Evolutionary conservation across 2,329 filamentous ascomycete genomes (phyloP), one percentile per base, ranked within the genome.

Genomic region (Raffaelea ambrosiae): DNA sequence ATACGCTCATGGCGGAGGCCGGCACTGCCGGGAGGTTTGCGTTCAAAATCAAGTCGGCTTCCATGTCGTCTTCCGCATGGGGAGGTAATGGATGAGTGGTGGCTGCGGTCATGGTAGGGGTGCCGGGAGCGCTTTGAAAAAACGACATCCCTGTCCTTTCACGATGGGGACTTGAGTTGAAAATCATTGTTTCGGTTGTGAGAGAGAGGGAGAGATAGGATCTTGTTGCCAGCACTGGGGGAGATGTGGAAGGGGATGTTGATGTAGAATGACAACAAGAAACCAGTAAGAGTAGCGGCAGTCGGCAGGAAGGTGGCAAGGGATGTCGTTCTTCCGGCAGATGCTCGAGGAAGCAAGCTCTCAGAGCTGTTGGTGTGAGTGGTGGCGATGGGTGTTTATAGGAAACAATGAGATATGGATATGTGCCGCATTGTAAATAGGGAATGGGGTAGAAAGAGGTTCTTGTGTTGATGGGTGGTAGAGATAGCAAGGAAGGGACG

Each of bases 1-100:
- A 70, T 48, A 73, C 67, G 65, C 75, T 79, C 55, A 77, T 67
- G 51, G 76, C 71, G 33, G 77, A 80, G 36, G 67, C 61, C 31
- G 76, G 73, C 38, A 73, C 59, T 29, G 66, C 66, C 43, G 60
- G 58, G 51, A 68, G 57, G 43, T 62, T 62, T 26, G 62, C 56
- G 50, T 66, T 67, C 42, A 63, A 54, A 42, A 62, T 59, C 43
- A 73, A 61, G 53, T 63, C 66, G 47, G 73, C 75, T 56, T 74
- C 72, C 48, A 76, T 68, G 22, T 19, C 20, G 33, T 19, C 20
- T 21, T 48, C 40, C 5, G 42, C 35, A 5, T 43, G 47, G 3
- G 16, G 26, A 8, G 40, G 41, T 11, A 23, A 35, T 7, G 41
- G 20, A 23, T 44, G 36, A 5, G 36, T 40, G 4, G 41, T 39